Conservation (phyloP, 208 protist species). For the Leishmania tropica region DNA sequence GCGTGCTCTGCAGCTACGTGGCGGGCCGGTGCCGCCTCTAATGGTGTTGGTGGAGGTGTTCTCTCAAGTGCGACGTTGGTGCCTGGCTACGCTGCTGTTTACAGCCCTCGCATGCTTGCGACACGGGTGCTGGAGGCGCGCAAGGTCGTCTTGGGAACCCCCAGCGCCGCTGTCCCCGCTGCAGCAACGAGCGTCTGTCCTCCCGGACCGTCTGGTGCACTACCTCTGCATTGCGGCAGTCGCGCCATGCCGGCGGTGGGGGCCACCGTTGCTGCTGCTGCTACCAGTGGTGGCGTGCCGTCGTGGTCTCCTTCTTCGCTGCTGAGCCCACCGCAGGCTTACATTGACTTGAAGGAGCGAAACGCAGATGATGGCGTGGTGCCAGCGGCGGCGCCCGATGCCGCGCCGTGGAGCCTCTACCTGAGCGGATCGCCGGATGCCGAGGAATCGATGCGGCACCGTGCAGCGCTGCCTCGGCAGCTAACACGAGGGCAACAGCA, state of each 20-base stretch:
- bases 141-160: conserved; percentile 7
- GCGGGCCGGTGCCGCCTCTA: not conserved
- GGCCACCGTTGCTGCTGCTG: conserved; percentile 6
- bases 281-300: not conserved
- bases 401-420: conserved; percentile 21
- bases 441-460: not conserved
- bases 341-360: not conserved
- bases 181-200: not conserved
- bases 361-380: not conserved
- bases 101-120: conserved; percentile 13
- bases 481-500: not conserved
- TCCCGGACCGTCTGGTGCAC: not conserved
- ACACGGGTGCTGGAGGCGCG: conserved; percentile 8
- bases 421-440: conserved; percentile 1
- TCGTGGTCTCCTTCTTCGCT: not conserved
- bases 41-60: not conserved
- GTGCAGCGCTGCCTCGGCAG: not conserved
- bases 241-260: conserved; percentile 19
- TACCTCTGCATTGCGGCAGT: not conserved
- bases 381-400: not conserved
- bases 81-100: conserved; percentile 11
- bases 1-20: not conserved
- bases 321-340: not conserved
- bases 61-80: not conserved
- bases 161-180: not conserved